These are phyloP conservation scores for Phytopythium montanum DNA, from an alignment of 352 stramenopile species.

Conservation along the genomic window DNA sequence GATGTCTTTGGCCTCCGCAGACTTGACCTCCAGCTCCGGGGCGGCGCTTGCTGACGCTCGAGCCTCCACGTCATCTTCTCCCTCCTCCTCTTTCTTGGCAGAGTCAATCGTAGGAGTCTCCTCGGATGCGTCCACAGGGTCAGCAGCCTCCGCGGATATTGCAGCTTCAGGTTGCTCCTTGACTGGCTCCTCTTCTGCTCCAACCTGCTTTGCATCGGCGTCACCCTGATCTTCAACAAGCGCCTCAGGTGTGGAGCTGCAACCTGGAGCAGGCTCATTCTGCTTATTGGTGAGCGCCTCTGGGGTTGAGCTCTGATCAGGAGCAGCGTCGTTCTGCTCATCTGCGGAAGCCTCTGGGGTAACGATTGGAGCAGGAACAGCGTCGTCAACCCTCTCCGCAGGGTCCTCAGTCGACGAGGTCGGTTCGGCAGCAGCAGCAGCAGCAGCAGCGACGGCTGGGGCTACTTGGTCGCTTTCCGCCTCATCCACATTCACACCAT, in stretches of 20 bases:
- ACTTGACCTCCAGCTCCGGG: background rate
- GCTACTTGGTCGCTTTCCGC: background rate
- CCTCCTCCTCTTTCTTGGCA: background rate
- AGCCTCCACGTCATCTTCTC: background rate
- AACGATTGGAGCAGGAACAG: no score
- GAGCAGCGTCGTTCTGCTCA: no score
- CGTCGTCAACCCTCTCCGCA: background rate
- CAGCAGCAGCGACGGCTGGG: background rate
- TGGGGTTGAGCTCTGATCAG: no score
- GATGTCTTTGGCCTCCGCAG: background rate
- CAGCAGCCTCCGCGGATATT: background rate
- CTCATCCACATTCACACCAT: background rate
- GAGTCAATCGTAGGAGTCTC: background rate
- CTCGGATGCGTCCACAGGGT: background rate
- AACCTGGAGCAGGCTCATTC: no score
- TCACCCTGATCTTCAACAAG: background rate
- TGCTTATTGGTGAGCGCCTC: no score
- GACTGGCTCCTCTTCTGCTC: background rate
- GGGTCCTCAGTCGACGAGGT: background rate
- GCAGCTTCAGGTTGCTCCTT: background rate
- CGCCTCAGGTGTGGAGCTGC: no score
- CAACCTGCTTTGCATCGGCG: background rate
- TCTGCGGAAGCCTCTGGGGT: no score
- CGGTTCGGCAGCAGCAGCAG: background rate
- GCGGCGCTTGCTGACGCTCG: background rate